phyloP scores from a whole-genome alignment of 1,139 yeast genomes.

The Trichomonascaceae sp. region DNA sequence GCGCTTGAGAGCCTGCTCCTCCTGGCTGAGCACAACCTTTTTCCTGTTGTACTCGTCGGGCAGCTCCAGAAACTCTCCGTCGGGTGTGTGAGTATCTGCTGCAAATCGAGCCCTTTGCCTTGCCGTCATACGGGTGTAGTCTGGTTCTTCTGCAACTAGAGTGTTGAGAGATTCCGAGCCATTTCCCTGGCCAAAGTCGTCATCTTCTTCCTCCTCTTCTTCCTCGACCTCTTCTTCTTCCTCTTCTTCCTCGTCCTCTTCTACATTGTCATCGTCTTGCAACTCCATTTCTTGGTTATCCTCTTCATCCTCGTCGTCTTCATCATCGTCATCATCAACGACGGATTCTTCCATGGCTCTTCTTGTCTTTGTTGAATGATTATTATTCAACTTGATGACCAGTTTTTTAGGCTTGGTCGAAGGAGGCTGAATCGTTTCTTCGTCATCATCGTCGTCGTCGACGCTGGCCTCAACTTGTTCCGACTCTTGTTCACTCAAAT shows the following conservation, averaged over 20 bases:
- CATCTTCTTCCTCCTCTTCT: constrained; percentile 12
- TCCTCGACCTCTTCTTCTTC: constrained; percentile 15
- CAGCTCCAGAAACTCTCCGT: constrained; percentile 17
- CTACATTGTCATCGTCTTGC: constrained; percentile 1
- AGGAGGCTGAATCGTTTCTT: constrained; percentile 5
- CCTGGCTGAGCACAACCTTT: constrained; percentile 55
- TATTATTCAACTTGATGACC: constrained; percentile 6
- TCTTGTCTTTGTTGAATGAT: constrained; percentile 2
- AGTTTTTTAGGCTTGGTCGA: constrained; percentile 3
- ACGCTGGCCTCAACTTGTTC: constrained; percentile 1
- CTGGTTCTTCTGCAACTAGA: too few species aligned
- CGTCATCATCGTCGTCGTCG: constrained; percentile 3
- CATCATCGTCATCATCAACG: constrained; percentile 5
- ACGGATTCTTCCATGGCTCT: constrained; percentile 1
- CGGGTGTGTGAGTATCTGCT: constrained; percentile 17
- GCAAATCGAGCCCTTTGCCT: constrained; percentile 28
- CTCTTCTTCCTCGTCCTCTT: constrained; percentile 7
- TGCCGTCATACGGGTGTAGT: constrained; percentile 25
- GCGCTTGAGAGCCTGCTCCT: constrained; percentile 66
- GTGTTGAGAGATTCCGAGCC: constrained; percentile 15
- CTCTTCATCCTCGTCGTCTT: constrained; percentile 2
- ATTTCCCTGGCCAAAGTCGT: constrained; percentile 8
- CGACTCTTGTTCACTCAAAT: constrained; percentile 1
- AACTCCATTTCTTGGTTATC: constrained; percentile 3
- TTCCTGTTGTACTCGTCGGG: constrained; percentile 23